These are phyloP conservation scores for Malania oleifera DNA, from an alignment of 164 flowering plant species.

Conservation along the genomic window DNA sequence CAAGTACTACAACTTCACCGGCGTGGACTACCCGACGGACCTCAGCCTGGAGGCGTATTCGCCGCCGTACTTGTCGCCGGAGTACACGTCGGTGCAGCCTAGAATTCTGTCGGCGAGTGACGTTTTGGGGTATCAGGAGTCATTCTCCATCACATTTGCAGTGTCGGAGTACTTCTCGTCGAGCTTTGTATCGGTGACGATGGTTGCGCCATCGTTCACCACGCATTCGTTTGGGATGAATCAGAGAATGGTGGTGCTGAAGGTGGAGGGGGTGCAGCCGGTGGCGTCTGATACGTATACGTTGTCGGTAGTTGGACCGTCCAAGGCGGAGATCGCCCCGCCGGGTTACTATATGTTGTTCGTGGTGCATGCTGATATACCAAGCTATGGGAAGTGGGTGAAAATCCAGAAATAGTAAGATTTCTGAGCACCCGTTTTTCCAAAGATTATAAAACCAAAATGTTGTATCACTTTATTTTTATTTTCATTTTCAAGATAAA, in stretches of 20 bases:
- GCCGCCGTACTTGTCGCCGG: constrained; percentile 45
- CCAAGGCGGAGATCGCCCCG: constrained; percentile 47
- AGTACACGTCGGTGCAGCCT: constrained; percentile 19
- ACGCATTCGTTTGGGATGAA: constrained; percentile 58
- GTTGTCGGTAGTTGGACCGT: constrained; percentile 30
- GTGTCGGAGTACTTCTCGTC: constrained; percentile 13
- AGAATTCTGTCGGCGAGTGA: constrained; percentile 10
- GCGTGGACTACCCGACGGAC: constrained; percentile 47
- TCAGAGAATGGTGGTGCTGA: constrained; percentile 53
- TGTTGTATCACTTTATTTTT: too few species aligned
- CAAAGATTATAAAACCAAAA: too few species aligned
- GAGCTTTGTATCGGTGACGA: constrained; percentile 23
- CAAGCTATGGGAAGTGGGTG: constrained; percentile 56
- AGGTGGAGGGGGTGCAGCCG: constrained; percentile 1
- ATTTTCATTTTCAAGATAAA: too few species aligned
- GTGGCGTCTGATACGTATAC: neutral
- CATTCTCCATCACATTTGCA: constrained; percentile 18
- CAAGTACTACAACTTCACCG: constrained; percentile 40
- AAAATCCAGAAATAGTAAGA: constrained; percentile 29
- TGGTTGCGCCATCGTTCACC: constrained; percentile 50
- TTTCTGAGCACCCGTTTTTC: too few species aligned
- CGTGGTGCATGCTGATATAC: constrained; percentile 49
- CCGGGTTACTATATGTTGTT: constrained; percentile 60
- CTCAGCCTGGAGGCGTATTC: constrained; percentile 51
- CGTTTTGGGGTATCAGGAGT: constrained; percentile 16